Evolutionary conservation across 169 alveolate species (phyloP), one percentile per base, ranked within the genome.

Genomic region (Eimeria tenella): DNA sequence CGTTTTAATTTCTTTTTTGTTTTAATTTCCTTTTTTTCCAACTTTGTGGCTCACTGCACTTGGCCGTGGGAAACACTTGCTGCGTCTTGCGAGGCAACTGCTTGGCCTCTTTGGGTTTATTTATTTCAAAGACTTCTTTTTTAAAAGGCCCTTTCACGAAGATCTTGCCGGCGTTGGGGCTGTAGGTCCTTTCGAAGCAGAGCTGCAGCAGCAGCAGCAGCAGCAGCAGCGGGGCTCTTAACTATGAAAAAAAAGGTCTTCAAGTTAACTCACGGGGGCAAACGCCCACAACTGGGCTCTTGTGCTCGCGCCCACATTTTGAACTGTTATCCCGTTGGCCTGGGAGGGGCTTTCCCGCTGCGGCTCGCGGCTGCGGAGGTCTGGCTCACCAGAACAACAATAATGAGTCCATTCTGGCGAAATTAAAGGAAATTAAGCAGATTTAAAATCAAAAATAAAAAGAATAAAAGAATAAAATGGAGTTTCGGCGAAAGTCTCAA

Each of bases 261-360:
- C 4, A 31, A 31, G 42, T 31, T 31, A 25, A 2, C 88, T 25
- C 75, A 90, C 94, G 31, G 94, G 94, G 19, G 94, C 94, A 73
- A 90, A 90, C 4, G 94, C 94, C 94, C 94, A 90, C 10, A 90
- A 50, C 60, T 60, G 60, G 9, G 90, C 74, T 62, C 60, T 55
- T 25, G 94, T 65, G 55, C 89, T 52, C 62, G 74, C 90, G 15
- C 94, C 94, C 53, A 90, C 90, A 49, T 90, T 90, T 23, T 75
- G 62, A 10, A 90, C 73, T 7, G 94, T 90, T 70, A 75, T 90
- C 25, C 94, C 94, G 63, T 65, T 60, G 25, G 94, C 94, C 94
- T 90, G 68, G 7, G 79, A 74, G 63, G 84, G 62, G 52, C 9
- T 58, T 58, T 10, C 68, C 19, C 19, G 68, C 68, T 58, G 68